Conservation (phyloP, 2,329 filamentous ascomycete species). For the Fusarium musae region DNA sequence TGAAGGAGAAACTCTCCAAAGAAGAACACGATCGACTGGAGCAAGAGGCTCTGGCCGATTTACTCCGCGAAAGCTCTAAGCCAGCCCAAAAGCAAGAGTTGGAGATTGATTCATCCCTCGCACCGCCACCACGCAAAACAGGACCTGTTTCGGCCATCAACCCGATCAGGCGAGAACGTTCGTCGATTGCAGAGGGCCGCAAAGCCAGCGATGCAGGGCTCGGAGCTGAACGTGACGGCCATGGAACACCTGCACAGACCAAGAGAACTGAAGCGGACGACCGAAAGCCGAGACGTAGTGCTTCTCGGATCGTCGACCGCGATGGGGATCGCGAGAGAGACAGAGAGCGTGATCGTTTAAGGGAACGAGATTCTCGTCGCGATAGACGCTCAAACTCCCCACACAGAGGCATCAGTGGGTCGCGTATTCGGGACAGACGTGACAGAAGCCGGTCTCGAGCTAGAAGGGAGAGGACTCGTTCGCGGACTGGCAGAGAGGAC, state of each 20-base stretch:
- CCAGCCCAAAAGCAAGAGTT: conserved; percentile 61
- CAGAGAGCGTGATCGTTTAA: conserved; percentile 43
- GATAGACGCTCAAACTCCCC: conserved; percentile 55
- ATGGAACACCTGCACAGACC: conserved; percentile 45
- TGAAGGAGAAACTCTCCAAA: conserved; percentile 66
- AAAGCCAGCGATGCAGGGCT: conserved; percentile 49
- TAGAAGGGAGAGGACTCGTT: conserved; percentile 54
- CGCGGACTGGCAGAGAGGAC: conserved; percentile 50
- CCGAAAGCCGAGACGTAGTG: conserved; percentile 48
- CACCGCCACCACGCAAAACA: conserved; percentile 64
- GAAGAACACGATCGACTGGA: conserved; percentile 69
- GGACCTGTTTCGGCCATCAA: conserved; percentile 68
- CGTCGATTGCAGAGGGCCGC: conserved; percentile 56
- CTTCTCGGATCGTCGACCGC: conserved; percentile 45
- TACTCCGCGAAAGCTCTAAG: conserved; percentile 68
- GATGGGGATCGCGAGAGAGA: conserved; percentile 44
- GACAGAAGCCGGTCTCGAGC: conserved; percentile 51
- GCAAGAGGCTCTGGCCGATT: conserved; percentile 66
- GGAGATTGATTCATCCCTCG: conserved; percentile 66
- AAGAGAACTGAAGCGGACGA: conserved; percentile 46
- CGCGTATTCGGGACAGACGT: conserved; percentile 49
- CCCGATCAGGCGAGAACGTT: conserved; percentile 61
- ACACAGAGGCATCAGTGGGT: conserved; percentile 50
- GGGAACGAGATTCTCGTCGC: conserved; percentile 44
- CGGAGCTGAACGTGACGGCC: conserved; percentile 52